These are phyloP conservation scores for Claviceps maximensis DNA, from an alignment of 2,329 filamentous ascomycete species.

Conservation along the genomic window DNA sequence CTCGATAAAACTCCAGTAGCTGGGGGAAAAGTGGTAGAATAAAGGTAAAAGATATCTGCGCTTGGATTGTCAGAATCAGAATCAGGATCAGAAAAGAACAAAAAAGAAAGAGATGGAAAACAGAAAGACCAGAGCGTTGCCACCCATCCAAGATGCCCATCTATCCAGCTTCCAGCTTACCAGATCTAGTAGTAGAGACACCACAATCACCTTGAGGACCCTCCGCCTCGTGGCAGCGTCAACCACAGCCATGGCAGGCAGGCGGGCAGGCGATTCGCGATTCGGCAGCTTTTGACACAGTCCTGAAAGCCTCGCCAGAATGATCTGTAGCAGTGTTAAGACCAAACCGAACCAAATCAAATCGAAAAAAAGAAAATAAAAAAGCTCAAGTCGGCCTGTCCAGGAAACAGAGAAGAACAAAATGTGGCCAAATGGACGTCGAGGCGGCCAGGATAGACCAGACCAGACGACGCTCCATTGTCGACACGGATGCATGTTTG, in stretches of 20 bases:
- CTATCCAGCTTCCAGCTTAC: slow-evolving; percentile 32
- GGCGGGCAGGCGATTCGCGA: not conserved
- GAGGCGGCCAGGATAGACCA: too few relatives aligned
- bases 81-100: not conserved
- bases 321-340: too few relatives aligned
- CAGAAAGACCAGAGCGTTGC: not conserved
- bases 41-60: slow-evolving; percentile 92
- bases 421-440: too few relatives aligned
- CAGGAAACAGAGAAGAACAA: not conserved
- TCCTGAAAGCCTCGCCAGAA: too few relatives aligned
- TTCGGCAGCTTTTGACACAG: not conserved
- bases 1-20: slow-evolving; percentile 90
- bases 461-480: too few relatives aligned
- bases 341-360: too few relatives aligned
- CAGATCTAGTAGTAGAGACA: slow-evolving; percentile 79
- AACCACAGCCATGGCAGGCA: slow-evolving; percentile 27
- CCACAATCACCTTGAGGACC: slow-evolving; percentile 76
- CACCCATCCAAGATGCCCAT: not conserved
- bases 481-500: too few relatives aligned
- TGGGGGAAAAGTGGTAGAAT: slow-evolving; percentile 94
- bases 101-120: too few relatives aligned
- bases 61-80: not conserved
- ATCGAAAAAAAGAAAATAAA: too few relatives aligned
- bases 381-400: too few relatives aligned
- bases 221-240: slow-evolving; percentile 53